Conservation (phyloP, 139 green algal species). For the Chlamydomonas incerta region DNA sequence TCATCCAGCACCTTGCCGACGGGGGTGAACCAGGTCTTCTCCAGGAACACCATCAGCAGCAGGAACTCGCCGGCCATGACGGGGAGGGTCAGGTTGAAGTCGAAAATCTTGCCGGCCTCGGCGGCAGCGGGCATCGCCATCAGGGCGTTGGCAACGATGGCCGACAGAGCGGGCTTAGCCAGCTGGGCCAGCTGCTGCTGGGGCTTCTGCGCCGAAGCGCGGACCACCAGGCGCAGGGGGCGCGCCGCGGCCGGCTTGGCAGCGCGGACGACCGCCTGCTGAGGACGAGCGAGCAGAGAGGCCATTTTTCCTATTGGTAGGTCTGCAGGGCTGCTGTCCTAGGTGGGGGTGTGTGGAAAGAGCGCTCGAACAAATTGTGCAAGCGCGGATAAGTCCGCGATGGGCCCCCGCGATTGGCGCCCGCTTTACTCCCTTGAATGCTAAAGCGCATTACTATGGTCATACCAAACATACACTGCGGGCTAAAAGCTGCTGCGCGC, state of each 20-base stretch:
- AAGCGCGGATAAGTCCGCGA: neutral
- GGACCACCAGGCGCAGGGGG: conserved; percentile 34
- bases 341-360: neutral
- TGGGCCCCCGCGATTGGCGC: too few relatives aligned
- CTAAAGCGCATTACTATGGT: too few relatives aligned
- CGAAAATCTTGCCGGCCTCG: conserved; percentile 72
- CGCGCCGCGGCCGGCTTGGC: neutral
- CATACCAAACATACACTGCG: too few relatives aligned
- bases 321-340: neutral
- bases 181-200: conserved; percentile 23
- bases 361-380: neutral
- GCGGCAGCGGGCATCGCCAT: conserved; percentile 79
- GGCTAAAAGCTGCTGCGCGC: too few relatives aligned
- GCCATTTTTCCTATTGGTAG: conserved; percentile 17
- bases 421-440: too few relatives aligned
- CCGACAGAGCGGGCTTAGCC: conserved; percentile 43
- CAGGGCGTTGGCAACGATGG: conserved; percentile 74
- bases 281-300: conserved; percentile 38
- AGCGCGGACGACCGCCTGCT: conserved; percentile 22
- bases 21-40: conserved; percentile 93
- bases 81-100: conserved; percentile 62
- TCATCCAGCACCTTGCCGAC: conserved; percentile 91
- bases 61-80: conserved; percentile 89
- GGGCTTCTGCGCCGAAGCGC: conserved; percentile 14
- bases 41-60: conserved; percentile 93